Evolutionary conservation across 2,329 filamentous ascomycete species (phyloP).

Genomic region (Whalleya microplaca): DNA sequence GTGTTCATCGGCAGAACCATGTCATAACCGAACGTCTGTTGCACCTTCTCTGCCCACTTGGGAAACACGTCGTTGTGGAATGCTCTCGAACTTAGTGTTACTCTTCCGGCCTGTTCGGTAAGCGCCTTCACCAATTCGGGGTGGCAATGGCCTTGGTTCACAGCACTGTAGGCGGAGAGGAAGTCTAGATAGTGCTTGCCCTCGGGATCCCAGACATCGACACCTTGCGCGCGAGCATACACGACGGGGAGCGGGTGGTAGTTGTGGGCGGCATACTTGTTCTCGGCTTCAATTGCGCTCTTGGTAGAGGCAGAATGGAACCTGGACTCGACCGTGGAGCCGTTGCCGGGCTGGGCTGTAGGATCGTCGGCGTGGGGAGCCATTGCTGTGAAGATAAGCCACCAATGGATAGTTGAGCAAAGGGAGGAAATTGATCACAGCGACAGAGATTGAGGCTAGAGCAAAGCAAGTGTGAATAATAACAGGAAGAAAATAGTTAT

Average conservation of each 20-base stretch:
- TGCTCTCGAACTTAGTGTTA: slow-evolving; percentile 91
- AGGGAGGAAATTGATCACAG: slow-evolving; percentile 1
- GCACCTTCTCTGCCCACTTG: slow-evolving; percentile 90
- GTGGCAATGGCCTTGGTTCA: slow-evolving; percentile 98
- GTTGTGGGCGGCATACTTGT: slow-evolving; percentile 92
- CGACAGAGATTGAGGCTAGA: not conserved
- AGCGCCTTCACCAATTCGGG: slow-evolving; percentile 92
- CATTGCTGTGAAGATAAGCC: slow-evolving; percentile 45
- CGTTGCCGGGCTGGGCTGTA: slow-evolving; percentile 38
- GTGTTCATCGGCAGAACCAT: slow-evolving; percentile 99
- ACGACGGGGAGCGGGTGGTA: slow-evolving; percentile 97
- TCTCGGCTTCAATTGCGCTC: slow-evolving; percentile 78
- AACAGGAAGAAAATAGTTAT: slow-evolving; percentile 8
- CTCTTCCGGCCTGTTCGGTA: slow-evolving; percentile 82
- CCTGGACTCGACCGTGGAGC: slow-evolving; percentile 42
- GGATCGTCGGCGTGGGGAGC: slow-evolving; percentile 60
- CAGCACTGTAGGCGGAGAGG: slow-evolving; percentile 94
- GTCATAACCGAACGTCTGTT: slow-evolving; percentile 87
- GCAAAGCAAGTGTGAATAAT: slow-evolving; percentile 21
- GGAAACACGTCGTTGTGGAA: slow-evolving; percentile 99
- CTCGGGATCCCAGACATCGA: slow-evolving; percentile 96
- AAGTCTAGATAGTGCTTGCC: slow-evolving; percentile 96
- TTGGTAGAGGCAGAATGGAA: slow-evolving; percentile 80
- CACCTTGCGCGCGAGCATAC: slow-evolving; percentile 82
- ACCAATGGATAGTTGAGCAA: slow-evolving; percentile 6